A percentile compares a stretch with the other conserved stretches of the same genome.
Evolutionary conservation across 164 flowering plant genomes (phyloP).

Genomic region (Vitis cinerea): DNA sequence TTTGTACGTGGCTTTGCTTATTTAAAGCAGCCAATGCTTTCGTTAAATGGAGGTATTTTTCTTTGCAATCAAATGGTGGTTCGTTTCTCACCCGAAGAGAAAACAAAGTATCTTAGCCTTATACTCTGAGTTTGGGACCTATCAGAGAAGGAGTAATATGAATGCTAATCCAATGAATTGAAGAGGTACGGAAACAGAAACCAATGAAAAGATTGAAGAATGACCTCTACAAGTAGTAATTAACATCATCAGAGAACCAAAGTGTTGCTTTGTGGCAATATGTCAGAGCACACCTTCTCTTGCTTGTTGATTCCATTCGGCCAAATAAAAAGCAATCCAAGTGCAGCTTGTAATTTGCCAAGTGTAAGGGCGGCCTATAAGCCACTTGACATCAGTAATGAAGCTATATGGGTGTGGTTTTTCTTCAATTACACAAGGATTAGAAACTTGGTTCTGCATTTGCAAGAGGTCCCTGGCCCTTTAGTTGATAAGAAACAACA

Average conservation of each 20-base stretch:
- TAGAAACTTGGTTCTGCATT: slow-evolving; percentile 91
- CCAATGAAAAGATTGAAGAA: slow-evolving; percentile 63
- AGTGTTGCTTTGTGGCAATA: slow-evolving; percentile 93
- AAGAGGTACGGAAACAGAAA: slow-evolving; percentile 38
- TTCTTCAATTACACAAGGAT: slow-evolving; percentile 87
- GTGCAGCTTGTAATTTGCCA: slow-evolving; percentile 61
- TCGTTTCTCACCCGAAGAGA: too few relatives aligned
- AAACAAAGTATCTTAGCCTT: too few relatives aligned
- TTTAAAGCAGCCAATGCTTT: too few relatives aligned
- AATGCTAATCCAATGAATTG: slow-evolving; percentile 30
- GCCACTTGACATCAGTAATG: slow-evolving; percentile 93
- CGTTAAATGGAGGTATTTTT: too few relatives aligned
- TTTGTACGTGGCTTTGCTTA: too few relatives aligned
- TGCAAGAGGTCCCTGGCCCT: slow-evolving; percentile 77
- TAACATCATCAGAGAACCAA: slow-evolving; percentile 91
- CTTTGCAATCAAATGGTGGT: too few relatives aligned
- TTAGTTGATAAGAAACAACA: slow-evolving; percentile 49
- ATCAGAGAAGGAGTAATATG: slow-evolving; percentile 18
- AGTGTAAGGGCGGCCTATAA: slow-evolving; percentile 82
- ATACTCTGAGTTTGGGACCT: too few relatives aligned
- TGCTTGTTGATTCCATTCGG: slow-evolving; percentile 91
- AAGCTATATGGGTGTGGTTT: slow-evolving; percentile 78
- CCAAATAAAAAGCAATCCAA: slow-evolving; percentile 73
- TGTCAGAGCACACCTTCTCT: slow-evolving; percentile 89
- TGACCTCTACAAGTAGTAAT: slow-evolving; percentile 61